Conservation (phyloP, 2,329 filamentous ascomycete genomes). For the Cercospora berteroae region DNA sequence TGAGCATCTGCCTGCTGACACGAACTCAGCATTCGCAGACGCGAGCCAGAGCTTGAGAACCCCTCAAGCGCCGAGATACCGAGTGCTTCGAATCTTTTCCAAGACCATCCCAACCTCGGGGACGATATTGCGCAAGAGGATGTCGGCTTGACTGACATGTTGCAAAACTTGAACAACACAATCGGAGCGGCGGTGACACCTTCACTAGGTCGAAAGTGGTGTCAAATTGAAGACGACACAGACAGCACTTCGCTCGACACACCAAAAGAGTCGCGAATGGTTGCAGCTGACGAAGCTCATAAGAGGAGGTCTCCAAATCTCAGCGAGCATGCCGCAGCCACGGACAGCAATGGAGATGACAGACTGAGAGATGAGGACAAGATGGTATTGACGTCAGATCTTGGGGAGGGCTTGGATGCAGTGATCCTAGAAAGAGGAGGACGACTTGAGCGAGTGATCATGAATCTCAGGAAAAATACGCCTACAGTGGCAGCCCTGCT, state of each 20-base stretch:
- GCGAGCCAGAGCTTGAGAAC: slow-evolving; percentile 18
- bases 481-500: slow-evolving; percentile 25
- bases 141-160: not conserved
- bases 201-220: not conserved
- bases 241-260: not conserved
- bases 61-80: not conserved
- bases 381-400: slow-evolving; percentile 30
- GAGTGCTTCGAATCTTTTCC: not conserved
- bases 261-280: not conserved
- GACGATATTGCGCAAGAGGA: not conserved
- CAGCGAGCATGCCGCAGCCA: not conserved
- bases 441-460: slow-evolving; percentile 42
- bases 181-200: not conserved
- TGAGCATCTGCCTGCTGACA: not conserved
- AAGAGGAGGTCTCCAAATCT: not conserved
- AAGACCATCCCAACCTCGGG: not conserved
- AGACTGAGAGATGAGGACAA: not conserved
- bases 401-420: slow-evolving; percentile 41
- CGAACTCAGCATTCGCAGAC: slow-evolving; percentile 24
- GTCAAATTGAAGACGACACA: not conserved
- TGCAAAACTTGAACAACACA: not conserved
- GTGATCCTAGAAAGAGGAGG: slow-evolving; percentile 44
- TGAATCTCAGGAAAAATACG: slow-evolving; percentile 36
- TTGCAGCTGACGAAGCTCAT: not conserved
- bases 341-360: slow-evolving; percentile 5